Evolutionary conservation across 1,139 yeast species (phyloP).

Genomic region (Tardiomyces blankii): DNA sequence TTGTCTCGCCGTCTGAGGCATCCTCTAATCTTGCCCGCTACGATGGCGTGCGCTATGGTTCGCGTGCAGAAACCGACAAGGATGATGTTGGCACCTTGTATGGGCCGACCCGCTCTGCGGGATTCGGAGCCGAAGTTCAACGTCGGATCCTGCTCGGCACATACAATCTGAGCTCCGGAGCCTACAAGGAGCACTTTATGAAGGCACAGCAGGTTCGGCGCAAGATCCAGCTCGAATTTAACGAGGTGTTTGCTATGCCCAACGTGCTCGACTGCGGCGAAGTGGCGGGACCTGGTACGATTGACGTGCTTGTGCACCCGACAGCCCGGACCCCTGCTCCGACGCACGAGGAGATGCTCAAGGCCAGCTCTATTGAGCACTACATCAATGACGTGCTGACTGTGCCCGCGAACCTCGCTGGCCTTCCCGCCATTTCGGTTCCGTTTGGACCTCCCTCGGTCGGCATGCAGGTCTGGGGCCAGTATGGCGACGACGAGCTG

Average conservation of each 20-base stretch:
- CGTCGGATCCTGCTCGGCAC: constrained; percentile 78
- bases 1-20: constrained; percentile 88
- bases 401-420: constrained; percentile 86
- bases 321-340: constrained; percentile 58
- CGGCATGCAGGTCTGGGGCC: constrained; percentile 76
- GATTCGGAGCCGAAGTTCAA: constrained; percentile 76
- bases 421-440: constrained; percentile 71
- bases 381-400: constrained; percentile 79
- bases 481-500: constrained; percentile 65
- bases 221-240: constrained; percentile 51
- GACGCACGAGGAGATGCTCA: constrained; percentile 32
- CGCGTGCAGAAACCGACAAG: constrained; percentile 28
- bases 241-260: constrained; percentile 43
- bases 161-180: constrained; percentile 65
- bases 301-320: constrained; percentile 69
- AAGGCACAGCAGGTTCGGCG: constrained; percentile 65
- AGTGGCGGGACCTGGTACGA: constrained; percentile 12
- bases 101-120: constrained; percentile 46
- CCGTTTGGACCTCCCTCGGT: constrained; percentile 43
- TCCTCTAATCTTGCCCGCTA: constrained; percentile 82
- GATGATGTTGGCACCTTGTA: constrained; percentile 34
- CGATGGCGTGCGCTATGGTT: constrained; percentile 85
- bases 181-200: constrained; percentile 66
- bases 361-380: constrained; percentile 39
- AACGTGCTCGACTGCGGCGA: constrained; percentile 31